Conservation (phyloP, 768 basidiomycete genomes). For the Multifurca ochricompacta region DNA sequence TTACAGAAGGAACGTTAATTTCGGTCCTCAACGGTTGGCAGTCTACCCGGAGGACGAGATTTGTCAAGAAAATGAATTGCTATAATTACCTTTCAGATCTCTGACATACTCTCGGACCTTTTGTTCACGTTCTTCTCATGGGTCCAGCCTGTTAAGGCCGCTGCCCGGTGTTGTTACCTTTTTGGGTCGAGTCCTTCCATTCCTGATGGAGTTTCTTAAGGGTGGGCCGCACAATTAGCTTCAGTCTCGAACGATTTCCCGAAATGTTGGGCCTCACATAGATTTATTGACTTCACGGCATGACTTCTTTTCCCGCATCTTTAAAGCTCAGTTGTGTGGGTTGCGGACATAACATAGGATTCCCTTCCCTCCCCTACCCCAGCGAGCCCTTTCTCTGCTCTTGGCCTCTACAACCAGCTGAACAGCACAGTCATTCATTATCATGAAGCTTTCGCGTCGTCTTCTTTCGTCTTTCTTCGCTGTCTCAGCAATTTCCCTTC, state of each 20-base stretch:
- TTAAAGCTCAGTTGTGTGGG: neutral
- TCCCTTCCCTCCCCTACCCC: neutral
- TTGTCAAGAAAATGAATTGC: neutral
- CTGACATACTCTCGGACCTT: neutral
- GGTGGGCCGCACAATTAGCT: too few species aligned
- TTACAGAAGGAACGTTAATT: too few species aligned
- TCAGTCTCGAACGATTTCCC: neutral
- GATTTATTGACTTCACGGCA: neutral
- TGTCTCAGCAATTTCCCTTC: conserved; percentile 1
- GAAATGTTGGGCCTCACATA: neutral
- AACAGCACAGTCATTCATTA: conserved; percentile 13
- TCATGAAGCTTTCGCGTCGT: conserved; percentile 1
- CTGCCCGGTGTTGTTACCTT: neutral
- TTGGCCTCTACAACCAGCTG: neutral
- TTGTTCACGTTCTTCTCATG: neutral
- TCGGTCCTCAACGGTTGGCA: too few species aligned
- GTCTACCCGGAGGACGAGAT: too few species aligned
- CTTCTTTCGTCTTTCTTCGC: conserved; percentile 2
- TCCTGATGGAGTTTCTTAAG: neutral
- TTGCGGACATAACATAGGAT: too few species aligned
- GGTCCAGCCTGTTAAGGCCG: neutral
- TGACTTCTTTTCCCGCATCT: neutral
- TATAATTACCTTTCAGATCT: neutral
- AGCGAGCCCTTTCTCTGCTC: neutral
- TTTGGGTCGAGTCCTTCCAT: neutral